Conservation (phyloP, 2,329 filamentous ascomycete species). For the Tolypocladium cylindrosporum region DNA sequence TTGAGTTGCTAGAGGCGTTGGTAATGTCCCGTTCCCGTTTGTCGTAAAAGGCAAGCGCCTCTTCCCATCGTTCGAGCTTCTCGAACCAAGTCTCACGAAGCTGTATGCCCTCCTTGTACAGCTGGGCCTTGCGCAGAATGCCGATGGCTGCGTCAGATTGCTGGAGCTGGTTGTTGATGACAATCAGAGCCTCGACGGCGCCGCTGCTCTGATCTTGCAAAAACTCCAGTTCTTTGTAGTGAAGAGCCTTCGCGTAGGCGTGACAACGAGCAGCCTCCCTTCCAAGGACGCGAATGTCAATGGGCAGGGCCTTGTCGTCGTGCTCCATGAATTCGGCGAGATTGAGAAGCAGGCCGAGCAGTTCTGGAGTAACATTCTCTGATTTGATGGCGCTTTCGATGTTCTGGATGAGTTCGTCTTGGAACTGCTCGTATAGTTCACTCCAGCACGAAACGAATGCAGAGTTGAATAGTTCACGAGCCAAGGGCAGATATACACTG, state of each 20-base stretch:
- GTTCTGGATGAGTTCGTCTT: conserved; percentile 89
- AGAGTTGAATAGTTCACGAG: conserved; percentile 93
- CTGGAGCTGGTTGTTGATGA: conserved; percentile 98
- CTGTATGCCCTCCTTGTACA: conserved; percentile 87
- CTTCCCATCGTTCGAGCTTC: conserved; percentile 96
- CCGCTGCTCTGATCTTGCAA: conserved; percentile 93
- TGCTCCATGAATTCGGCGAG: conserved; percentile 99
- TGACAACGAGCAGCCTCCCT: conserved; percentile 95
- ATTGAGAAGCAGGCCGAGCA: conserved; percentile 88
- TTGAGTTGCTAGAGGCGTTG: conserved; percentile 24
- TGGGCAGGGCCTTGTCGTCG: conserved; percentile 94
- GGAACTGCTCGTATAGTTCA: conserved; percentile 91
- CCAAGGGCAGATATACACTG: conserved; percentile 82
- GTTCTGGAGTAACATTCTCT: conserved; percentile 89
- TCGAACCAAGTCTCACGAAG: conserved; percentile 98
- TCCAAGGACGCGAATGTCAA: conserved; percentile 90
- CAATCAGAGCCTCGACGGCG: conserved; percentile 93
- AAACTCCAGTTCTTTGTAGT: conserved; percentile 98
- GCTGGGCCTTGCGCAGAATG: conserved; percentile 90
- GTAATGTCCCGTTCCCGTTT: conserved; percentile 66
- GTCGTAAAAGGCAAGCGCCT: conserved; percentile 86
- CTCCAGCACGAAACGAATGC: conserved; percentile 99
- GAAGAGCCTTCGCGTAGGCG: conserved; percentile 92
- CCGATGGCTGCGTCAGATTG: conserved; percentile 98
- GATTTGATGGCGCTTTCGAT: conserved; percentile 95